phyloP scores from a whole-genome alignment of 2,329 filamentous ascomycete species.

The Pseudopithomyces maydicus region DNA sequence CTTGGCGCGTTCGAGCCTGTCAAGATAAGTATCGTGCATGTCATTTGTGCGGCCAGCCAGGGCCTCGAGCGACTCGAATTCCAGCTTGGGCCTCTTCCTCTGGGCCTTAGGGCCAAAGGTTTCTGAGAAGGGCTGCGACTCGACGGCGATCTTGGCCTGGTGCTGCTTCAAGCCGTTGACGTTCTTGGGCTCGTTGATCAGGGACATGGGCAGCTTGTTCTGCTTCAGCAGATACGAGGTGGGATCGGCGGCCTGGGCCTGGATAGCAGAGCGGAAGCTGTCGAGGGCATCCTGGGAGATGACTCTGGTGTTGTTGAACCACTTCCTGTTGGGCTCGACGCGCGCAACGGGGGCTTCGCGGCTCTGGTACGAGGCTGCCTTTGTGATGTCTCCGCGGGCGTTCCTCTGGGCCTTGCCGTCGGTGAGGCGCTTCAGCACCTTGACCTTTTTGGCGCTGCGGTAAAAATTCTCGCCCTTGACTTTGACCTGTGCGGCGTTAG shows the following conservation, averaged over 20 bases:
- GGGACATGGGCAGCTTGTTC: constrained; percentile 94
- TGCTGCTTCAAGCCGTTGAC: constrained; percentile 89
- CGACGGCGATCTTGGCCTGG: constrained; percentile 89
- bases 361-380: constrained; percentile 83
- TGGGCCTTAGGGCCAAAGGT: constrained; percentile 95
- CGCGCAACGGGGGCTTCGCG: constrained; percentile 80
- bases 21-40: constrained; percentile 80
- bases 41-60: constrained; percentile 79
- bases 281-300: constrained; percentile 88
- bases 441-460: constrained; percentile 81
- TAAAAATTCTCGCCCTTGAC: constrained; percentile 99
- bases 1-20: constrained; percentile 78
- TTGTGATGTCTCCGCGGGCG: constrained; percentile 79
- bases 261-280: constrained; percentile 89
- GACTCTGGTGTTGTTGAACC: constrained; percentile 93
- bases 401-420: constrained; percentile 84
- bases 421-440: constrained; percentile 87
- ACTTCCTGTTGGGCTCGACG: constrained; percentile 95
- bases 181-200: constrained; percentile 78
- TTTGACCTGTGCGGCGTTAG: constrained; percentile 56
- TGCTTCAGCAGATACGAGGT: constrained; percentile 95
- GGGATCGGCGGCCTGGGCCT: constrained; percentile 85
- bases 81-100: constrained; percentile 88
- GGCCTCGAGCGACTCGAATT: constrained; percentile 79
- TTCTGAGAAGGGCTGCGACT: constrained; percentile 81